These are phyloP conservation scores for Populus hybrid DNA, from an alignment of 441 rosid species.

Conservation along the genomic window DNA sequence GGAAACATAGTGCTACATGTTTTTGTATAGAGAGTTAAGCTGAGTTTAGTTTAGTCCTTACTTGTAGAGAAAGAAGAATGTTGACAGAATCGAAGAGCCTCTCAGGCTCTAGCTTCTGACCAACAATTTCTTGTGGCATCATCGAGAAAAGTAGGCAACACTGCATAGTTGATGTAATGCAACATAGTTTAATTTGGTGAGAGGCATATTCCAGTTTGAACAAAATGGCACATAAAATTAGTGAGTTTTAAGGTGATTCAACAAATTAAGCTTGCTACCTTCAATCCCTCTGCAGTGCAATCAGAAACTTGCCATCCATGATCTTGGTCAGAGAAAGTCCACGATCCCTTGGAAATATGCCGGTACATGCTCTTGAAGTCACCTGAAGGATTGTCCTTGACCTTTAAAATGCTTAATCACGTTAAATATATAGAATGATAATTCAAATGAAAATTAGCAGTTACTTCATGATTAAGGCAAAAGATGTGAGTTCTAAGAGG, in stretches of 20 bases:
- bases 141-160: conserved; percentile 38
- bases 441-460: no score
- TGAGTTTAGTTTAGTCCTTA: conserved; percentile 15
- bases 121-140: conserved; percentile 48
- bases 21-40: background rate
- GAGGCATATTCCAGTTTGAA: no score
- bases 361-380: conserved; percentile 3
- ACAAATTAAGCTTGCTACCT: no score
- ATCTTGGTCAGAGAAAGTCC: conserved; percentile 5
- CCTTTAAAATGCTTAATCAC: no score
- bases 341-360: conserved; percentile 3
- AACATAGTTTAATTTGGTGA: no score
- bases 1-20: background rate
- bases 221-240: no score
- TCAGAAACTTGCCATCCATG: conserved; percentile 15
- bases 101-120: conserved; percentile 32
- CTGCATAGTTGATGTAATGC: conserved; percentile 14
- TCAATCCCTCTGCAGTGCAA: background rate
- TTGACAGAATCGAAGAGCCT: conserved; percentile 41
- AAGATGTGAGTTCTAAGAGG: background rate
- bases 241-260: no score
- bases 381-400: background rate
- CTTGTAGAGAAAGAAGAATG: conserved; percentile 46
- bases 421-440: no score
- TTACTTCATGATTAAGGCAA: no score